These are phyloP conservation scores for Castanea sativa DNA, from an alignment of 306 rosid species.

Conservation along the genomic window DNA sequence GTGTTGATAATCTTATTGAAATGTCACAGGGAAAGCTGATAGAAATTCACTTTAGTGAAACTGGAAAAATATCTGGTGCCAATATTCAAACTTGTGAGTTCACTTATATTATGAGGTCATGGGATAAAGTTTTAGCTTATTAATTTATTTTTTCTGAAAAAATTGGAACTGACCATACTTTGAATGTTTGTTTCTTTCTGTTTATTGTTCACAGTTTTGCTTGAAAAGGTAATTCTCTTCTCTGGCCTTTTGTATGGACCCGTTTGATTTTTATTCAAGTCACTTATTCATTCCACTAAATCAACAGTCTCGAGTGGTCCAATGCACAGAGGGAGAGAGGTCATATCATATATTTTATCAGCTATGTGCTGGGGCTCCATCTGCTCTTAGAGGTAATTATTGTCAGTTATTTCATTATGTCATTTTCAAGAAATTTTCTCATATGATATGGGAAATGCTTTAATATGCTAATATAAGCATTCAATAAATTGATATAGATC, in stretches of 20 bases:
- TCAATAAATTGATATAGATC: not conserved
- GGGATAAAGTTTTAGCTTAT: slow-evolving; percentile 17
- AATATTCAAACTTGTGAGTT: slow-evolving; percentile 93
- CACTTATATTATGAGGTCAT: slow-evolving; percentile 14
- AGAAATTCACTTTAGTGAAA: slow-evolving; percentile 96
- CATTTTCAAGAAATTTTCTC: not conserved
- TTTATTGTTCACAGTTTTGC: slow-evolving; percentile 64
- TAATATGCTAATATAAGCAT: not conserved
- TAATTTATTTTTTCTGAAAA: slow-evolving; percentile 18
- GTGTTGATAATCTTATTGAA: slow-evolving; percentile 24
- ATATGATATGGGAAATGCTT: not conserved
- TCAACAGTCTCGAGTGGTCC: slow-evolving; percentile 97
- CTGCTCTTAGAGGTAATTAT: slow-evolving; percentile 63
- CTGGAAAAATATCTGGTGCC: slow-evolving; percentile 98
- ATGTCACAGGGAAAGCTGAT: slow-evolving; percentile 88
- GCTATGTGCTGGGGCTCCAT: slow-evolving; percentile 95
- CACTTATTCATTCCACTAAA: slow-evolving; percentile 18
- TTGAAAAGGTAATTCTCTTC: slow-evolving; percentile 79
- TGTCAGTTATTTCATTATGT: not conserved
- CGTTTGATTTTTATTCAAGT: slow-evolving; percentile 20
- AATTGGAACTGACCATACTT: slow-evolving; percentile 34
- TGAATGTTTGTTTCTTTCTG: slow-evolving; percentile 28
- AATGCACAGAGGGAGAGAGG: slow-evolving; percentile 96
- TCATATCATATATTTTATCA: slow-evolving; percentile 98
- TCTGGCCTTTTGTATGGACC: slow-evolving; percentile 15